Percentiles rank a stretch among this genome's conserved stretches.
phyloP scores from a whole-genome alignment of 2,329 filamentous ascomycete genomes.

The Ascochyta lentis region DNA sequence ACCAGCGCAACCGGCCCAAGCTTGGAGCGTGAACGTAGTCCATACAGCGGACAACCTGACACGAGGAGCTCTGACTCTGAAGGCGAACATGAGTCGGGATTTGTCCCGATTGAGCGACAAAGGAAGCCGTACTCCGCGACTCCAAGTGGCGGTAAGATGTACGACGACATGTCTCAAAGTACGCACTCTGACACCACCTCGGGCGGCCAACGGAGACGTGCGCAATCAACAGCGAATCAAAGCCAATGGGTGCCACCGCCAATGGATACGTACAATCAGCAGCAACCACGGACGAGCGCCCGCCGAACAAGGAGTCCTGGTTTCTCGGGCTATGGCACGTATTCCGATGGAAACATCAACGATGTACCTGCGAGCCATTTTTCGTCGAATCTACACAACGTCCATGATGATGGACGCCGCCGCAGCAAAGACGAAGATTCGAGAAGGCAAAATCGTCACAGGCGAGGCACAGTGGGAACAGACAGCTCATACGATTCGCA shows the following conservation, averaged over 20 bases:
- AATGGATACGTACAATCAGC: slow-evolving; percentile 24
- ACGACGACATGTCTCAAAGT: slow-evolving; percentile 50
- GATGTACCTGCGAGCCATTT: slow-evolving; percentile 43
- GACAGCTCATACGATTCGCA: slow-evolving; percentile 40
- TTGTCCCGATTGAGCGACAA: slow-evolving; percentile 67
- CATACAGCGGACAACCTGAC: slow-evolving; percentile 40
- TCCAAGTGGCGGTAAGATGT: slow-evolving; percentile 65
- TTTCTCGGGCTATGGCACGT: slow-evolving; percentile 43
- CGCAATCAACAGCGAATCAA: slow-evolving; percentile 43
- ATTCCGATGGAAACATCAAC: slow-evolving; percentile 43
- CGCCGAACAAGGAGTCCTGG: slow-evolving; percentile 45
- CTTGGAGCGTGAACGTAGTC: slow-evolving; percentile 45
- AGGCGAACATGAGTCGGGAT: slow-evolving; percentile 44
- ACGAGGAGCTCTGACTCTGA: slow-evolving; percentile 41
- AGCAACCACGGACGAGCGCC: slow-evolving; percentile 35
- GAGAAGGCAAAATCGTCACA: slow-evolving; percentile 35
- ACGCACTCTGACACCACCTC: slow-evolving; percentile 33
- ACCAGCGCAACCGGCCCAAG: slow-evolving; percentile 18
- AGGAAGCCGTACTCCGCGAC: slow-evolving; percentile 68
- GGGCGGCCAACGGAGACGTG: slow-evolving; percentile 35
- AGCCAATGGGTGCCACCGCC: slow-evolving; percentile 37
- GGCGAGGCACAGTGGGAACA: slow-evolving; percentile 33
- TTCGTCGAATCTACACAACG: slow-evolving; percentile 40
- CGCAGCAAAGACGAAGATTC: slow-evolving; percentile 41
- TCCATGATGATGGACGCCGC: slow-evolving; percentile 40